These are phyloP conservation scores for Psilocybe sp. DNA, from an alignment of 768 basidiomycete species.

Conservation along the genomic window DNA sequence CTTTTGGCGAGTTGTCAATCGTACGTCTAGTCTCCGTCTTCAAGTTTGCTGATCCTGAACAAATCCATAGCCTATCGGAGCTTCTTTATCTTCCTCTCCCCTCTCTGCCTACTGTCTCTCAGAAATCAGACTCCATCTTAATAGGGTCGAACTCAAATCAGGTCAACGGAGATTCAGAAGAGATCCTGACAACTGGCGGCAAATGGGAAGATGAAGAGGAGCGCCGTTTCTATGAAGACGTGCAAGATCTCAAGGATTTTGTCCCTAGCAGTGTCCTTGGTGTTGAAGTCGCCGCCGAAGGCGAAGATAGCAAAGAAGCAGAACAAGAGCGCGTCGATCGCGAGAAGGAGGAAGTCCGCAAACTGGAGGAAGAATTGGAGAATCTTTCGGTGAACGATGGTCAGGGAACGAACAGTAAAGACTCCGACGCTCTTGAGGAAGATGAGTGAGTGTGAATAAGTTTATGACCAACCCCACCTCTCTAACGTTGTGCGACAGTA, in stretches of 20 bases:
- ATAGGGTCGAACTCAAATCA: constrained; percentile 53
- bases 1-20: constrained; percentile 84
- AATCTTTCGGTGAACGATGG: constrained; percentile 39
- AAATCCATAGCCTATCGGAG: constrained; percentile 71
- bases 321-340: constrained; percentile 49
- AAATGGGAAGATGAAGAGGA: constrained; percentile 99
- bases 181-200: constrained; percentile 55
- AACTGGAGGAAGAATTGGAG: constrained; percentile 76
- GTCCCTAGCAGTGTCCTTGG: constrained; percentile 88
- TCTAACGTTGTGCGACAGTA: constrained; percentile 20
- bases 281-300: constrained; percentile 49
- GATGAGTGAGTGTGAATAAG: constrained; percentile 26
- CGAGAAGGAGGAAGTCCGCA: constrained; percentile 68
- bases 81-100: constrained; percentile 84
- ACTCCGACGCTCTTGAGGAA: constrained; percentile 38
- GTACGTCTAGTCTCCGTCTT: constrained; percentile 38
- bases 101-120: constrained; percentile 74
- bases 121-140: constrained; percentile 78
- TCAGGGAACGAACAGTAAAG: constrained; percentile 12
- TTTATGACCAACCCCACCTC: background rate
- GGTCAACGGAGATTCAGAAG: constrained; percentile 51
- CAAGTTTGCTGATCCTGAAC: constrained; percentile 8
- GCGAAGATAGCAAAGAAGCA: constrained; percentile 48
- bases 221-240: constrained; percentile 87
- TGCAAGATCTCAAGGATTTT: constrained; percentile 88